Evolutionary conservation across 2,329 filamentous ascomycete species (phyloP).

Genomic region (Paracamarosporium sp.): DNA sequence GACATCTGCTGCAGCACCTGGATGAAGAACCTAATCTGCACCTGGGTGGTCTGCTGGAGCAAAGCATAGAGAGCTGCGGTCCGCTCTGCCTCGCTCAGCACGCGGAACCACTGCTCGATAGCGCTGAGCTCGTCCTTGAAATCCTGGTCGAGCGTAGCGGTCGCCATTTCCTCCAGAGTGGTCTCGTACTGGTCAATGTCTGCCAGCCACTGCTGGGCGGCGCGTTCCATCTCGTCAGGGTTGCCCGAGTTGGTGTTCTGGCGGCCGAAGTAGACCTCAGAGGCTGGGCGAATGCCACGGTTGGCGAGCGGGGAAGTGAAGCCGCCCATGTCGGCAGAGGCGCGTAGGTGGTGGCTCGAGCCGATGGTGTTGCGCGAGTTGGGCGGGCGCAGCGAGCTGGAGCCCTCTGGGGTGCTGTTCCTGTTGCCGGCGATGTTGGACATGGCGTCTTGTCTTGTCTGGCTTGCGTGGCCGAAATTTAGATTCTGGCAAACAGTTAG

Average conservation of each 20-base stretch:
- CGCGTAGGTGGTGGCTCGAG: slow-evolving; percentile 84
- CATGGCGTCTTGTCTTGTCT: slow-evolving; percentile 43
- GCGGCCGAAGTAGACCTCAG: slow-evolving; percentile 89
- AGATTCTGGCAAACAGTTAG: slow-evolving; percentile 23
- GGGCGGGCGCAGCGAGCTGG: slow-evolving; percentile 82
- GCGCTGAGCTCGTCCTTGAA: slow-evolving; percentile 99
- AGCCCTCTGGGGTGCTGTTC: slow-evolving; percentile 95
- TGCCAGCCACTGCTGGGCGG: slow-evolving; percentile 97
- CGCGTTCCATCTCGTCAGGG: slow-evolving; percentile 88
- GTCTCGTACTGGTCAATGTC: slow-evolving; percentile 99
- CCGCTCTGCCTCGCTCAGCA: slow-evolving; percentile 93
- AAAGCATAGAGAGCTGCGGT: slow-evolving; percentile 95
- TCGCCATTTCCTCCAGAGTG: slow-evolving; percentile 98
- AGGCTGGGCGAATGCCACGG: slow-evolving; percentile 87
- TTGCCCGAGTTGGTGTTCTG: slow-evolving; percentile 70
- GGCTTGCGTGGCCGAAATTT: slow-evolving; percentile 13
- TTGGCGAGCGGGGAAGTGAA: slow-evolving; percentile 75
- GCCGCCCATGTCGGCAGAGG: slow-evolving; percentile 93
- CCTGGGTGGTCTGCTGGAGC: slow-evolving; percentile 96
- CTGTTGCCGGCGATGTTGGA: slow-evolving; percentile 71
- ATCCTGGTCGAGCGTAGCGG: slow-evolving; percentile 97
- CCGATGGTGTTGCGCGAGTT: slow-evolving; percentile 74
- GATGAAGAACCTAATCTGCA: slow-evolving; percentile 99
- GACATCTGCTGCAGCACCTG: slow-evolving; percentile 99
- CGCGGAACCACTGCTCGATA: slow-evolving; percentile 99